Base-by-base conservation (phyloP, 2,329 filamentous ascomycete genomes). In the Ophiostoma australiae region DNA sequence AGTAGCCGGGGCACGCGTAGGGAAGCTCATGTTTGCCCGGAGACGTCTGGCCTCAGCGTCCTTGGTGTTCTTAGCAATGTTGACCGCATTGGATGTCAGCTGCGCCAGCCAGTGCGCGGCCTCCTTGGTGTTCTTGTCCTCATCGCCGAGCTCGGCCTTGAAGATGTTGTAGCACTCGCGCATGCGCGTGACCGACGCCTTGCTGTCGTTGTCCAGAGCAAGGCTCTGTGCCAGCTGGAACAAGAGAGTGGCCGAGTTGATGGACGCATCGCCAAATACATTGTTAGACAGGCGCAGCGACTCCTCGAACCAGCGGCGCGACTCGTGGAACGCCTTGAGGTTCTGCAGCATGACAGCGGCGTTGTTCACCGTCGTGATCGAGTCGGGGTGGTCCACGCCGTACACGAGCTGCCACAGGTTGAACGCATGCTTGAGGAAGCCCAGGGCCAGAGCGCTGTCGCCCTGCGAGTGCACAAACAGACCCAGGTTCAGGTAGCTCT, bases 341-440 rank as follows among this genome's bases (percentile, higher is more conserved):
- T 93, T 90, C 81, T 99, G 95, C 72, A 99, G 88, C 95, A 99
- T 99, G 72, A 99, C 95, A 8, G 95, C 95, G 27, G 93, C 94
- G 78, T 99, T 99, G 86, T 98, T 99, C 81, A 98, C 91, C 20
- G 95, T 98, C 10, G 96, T 99, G 81, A 99, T 97, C 10, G 93
- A 97, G 81, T 99, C 95, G 3, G 95, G 95, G 81, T 99, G 95
- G 76, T 93, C 91, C 39, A 90, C 84, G 41, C 95, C 95, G 78
- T 97, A 99, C 76, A 98, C 94, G 76, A 98, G 87, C 84, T 97
- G 97, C 94, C 94, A 98, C 73, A 99, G 85, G 78, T 95, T 90
- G 75, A 99, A 87, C 7, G 95, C 95, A 79, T 99, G 95, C 79
- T 92, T 92, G 74, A 96, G 91, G 79, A 97, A 97, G 15, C 87